Evolutionary conservation across 768 basidiomycete species (phyloP), one percentile per base, ranked within the genome.

Genomic region (Scleroderma citrinum): DNA sequence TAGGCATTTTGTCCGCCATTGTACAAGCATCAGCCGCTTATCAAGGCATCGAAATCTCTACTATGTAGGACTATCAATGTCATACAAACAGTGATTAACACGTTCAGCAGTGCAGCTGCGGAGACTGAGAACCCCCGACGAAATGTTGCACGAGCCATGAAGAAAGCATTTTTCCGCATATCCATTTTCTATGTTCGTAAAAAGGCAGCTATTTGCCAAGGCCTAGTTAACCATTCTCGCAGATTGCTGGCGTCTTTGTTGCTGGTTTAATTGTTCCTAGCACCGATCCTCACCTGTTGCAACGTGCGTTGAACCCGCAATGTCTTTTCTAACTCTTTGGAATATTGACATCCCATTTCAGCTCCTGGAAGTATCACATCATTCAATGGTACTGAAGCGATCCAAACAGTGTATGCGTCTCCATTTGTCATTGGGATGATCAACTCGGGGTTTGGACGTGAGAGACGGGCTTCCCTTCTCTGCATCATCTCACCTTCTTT

Each of bases 391-490:
- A 39, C 40, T 4, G 34, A 5, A 42, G 14, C 16, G 26, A 2
- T 12, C 6, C 40, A 26, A 10, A 42, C 40, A 16, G 16, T 42
- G 23, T 16, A 24, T n/a, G 40, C 24, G 16, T 42, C 40, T 1
- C 89, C 90, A 6, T 93, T 86, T 66, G 88, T 92, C 50, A 85
- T 92, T 52, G 88, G 87, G 7, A 81, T 91, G 54, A 75, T 66
- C 34, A 71, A 74, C 35, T 81, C 85, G 0, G 85, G 87, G 10
- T 77, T 89, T 62, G 81, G 75, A 66, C 76, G 75, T 75, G 35
- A 12, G 57, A 24, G 12, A 10, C 23, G 5, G 0, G 31, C 1
- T 23, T 19, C 40, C 26, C 12, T 17, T 59, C 36, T 57, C 67
- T 31, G 64, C 60, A 46, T 58, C 48, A 57, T 29, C 29, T 43